Conservation (phyloP, 768 basidiomycete species). For the Cystofilobasidium bisporidii region DNA sequence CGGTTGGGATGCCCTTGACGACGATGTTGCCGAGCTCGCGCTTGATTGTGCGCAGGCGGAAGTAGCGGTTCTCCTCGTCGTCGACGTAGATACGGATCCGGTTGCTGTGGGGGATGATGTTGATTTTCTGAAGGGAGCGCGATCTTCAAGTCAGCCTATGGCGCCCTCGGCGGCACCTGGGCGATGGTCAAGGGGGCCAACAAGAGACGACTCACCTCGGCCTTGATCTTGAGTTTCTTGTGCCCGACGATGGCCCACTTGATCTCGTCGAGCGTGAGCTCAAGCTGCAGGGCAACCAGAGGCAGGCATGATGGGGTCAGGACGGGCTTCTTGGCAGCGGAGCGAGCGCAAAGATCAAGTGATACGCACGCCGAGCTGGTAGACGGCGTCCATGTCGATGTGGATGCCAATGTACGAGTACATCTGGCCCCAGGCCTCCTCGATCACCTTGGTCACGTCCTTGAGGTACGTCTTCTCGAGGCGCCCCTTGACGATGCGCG, state of each 20-base stretch:
- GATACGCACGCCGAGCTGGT: conserved; percentile 64
- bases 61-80: conserved; percentile 40
- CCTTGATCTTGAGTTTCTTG: conserved; percentile 86
- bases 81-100: conserved; percentile 43
- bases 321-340: too few species aligned
- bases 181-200: too few species aligned
- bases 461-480: conserved; percentile 89
- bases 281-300: conserved; percentile 51
- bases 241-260: conserved; percentile 79
- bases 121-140: conserved; percentile 39
- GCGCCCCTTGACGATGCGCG: conserved; percentile 92
- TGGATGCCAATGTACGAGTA: conserved; percentile 90
- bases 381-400: conserved; percentile 75
- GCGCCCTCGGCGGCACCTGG: too few species aligned
- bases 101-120: conserved; percentile 37
- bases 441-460: conserved; percentile 85
- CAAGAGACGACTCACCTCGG: conserved; percentile 55
- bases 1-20: conserved; percentile 82
- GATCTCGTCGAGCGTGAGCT: conserved; percentile 82
- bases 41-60: conserved; percentile 66
- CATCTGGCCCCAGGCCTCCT: conserved; percentile 90
- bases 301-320: not conserved
- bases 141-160: too few species aligned
- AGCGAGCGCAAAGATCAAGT: too few species aligned
- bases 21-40: conserved; percentile 73